Base-by-base conservation (phyloP, 2,329 filamentous ascomycete species). In the Pleoardoris graminearum region DNA sequence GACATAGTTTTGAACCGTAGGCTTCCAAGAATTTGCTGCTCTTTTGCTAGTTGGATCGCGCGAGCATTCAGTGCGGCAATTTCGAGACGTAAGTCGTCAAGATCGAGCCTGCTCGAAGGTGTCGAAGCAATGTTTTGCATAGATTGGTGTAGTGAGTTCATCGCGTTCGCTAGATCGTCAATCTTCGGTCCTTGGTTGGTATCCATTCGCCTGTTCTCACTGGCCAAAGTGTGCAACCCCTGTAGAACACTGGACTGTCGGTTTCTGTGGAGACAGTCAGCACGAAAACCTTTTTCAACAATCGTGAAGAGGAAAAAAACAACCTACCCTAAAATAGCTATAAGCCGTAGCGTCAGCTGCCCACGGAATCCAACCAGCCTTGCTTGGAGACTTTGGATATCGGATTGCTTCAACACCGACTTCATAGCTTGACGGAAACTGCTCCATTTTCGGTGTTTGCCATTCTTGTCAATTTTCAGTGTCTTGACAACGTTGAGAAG, bases 381-480 rank as follows among this genome's bases (percentile, higher is more conserved):
- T 23, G 29, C 19, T 10, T 47, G 44, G 25, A 47, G 44, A 12
- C 22, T 33, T 11, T 47, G 30, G n/a, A 47, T 47, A 11, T 36
- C 29, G 11, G 44, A 36, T 16, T 36, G 30, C 14, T 47, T 47
- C 14, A 17, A 32, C 14, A 36, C 12, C 22, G 16, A 21, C 23
- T 47, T 47, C 21, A 47, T 37, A n/a, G 44, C 44, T n/a, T 47
- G 44, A 4, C 44, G 44, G 11, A 47, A 47, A 27, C 30, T 36
- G 14, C 16, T 6, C 44, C 44, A 47, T 23, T 47, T 47, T n/a
- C 44, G 44, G n/a, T 36, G 17, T 19, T 47, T 35, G 30, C 44
- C 23, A 23, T 36, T 27, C 4, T 25, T 19, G 21, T 47, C 29
- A 25, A 47, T 27, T 16, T 27, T 47, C 8, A 47, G n/a, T 3